Base-by-base conservation (phyloP, 192 early-diverging fungal genomes). In the Podila clonocystis region DNA sequence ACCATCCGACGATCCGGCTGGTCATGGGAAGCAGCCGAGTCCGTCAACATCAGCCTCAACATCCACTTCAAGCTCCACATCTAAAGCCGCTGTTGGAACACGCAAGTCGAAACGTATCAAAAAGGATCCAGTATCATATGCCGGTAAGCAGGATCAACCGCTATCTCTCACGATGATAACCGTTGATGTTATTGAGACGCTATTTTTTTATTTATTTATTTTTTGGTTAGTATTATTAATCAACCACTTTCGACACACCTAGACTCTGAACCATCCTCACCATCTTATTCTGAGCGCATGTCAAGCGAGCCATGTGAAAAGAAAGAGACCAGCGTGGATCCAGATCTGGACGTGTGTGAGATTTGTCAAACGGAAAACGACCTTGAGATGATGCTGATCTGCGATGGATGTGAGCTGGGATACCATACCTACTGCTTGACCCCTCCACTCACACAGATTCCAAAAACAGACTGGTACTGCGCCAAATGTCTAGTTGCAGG, bases 391-490 rank as follows among this genome's bases (percentile, higher is more conserved):
- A 91, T 96, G 80, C 74, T 97, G 20, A 89, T 95, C 28, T 98
- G 97, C 82, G 96, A 98, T 73, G 91, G 91, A 8, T 98, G 97
- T 73, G 93, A 95, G 57, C 79, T 89, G 30, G 92, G 92, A 5
- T 96, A 91, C 76, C 97, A 98, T 82, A 87, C 92, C 63, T 88
- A 86, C 75, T 98, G 97, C 69, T 83, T 97, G 20, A 82, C 77
- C 20, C 95, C 95, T 19, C 88, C 91, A 20, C 45, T 69, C 29
- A 59, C 67, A 11, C 64, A 63, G 12, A 71, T 77, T 20, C 93
- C 94, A 30, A 73, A 87, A 82, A 66, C 77, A 5, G 93, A 96
- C 36, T 99, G 96, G 96, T 95, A 91, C 69, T 99, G 97, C 84
- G 82, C 92, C 20, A 80, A 92, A 50, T 99, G 97, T 68, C 83